Conservation (phyloP, 129 eudicot species). For the Artemisia annua region DNA sequence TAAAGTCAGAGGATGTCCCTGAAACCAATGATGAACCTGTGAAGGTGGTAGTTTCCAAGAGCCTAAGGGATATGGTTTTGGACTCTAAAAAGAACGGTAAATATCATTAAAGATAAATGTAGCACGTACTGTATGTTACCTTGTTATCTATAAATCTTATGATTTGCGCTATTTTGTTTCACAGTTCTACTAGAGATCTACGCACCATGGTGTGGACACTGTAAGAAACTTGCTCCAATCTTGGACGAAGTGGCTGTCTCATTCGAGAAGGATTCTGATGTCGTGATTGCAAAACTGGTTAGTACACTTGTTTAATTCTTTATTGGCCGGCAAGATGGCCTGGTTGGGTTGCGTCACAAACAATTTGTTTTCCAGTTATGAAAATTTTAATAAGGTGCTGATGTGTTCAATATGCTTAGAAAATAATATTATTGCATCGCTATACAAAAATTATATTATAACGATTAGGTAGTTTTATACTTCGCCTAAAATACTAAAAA, state of each 20-base stretch:
- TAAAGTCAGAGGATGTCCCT: constrained; percentile 82
- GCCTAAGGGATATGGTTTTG: constrained; percentile 61
- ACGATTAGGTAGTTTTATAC: background rate
- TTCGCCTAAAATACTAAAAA: background rate
- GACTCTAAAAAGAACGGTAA: constrained; percentile 85
- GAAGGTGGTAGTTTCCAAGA: constrained; percentile 86
- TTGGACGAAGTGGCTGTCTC: constrained; percentile 89
- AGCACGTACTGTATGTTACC: background rate
- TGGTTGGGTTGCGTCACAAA: background rate
- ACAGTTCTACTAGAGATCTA: constrained; percentile 84
- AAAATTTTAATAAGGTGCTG: too few species aligned
- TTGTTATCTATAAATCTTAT: background rate
- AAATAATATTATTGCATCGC: background rate
- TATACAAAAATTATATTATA: background rate
- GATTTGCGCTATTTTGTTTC: constrained; percentile 5
- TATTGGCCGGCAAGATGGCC: background rate
- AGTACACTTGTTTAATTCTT: constrained; percentile 23
- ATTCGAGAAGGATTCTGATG: constrained; percentile 57
- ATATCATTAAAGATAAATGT: background rate
- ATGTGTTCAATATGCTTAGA: background rate
- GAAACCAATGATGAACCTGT: constrained; percentile 77
- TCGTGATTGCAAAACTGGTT: constrained; percentile 85
- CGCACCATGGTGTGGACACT: constrained; percentile 98
- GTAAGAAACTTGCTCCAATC: constrained; percentile 85
- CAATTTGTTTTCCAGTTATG: too few species aligned